Percentiles rank a stretch among this genome's conserved stretches.
These are phyloP conservation scores for Acacia melanoxylon DNA, from an alignment of 306 rosid genomes.

Conservation along the genomic window DNA sequence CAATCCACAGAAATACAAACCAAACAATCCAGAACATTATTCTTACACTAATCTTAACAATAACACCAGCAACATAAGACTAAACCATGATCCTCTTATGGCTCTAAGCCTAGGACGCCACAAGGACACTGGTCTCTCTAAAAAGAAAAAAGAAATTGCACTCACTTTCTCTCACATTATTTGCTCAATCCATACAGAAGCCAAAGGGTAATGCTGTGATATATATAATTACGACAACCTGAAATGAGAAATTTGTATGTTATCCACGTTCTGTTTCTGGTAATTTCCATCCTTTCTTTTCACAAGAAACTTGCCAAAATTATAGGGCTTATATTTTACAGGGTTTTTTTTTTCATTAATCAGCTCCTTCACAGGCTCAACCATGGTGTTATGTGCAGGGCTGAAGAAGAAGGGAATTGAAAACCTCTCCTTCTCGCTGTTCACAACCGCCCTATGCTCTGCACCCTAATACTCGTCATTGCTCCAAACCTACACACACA, in stretches of 20 bases:
- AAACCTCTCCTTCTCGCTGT: constrained; percentile 50
- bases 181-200: neutral
- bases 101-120: too few species aligned
- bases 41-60: too few species aligned
- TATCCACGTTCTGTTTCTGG: constrained; percentile 50
- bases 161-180: too few species aligned
- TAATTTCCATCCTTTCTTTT: constrained; percentile 42
- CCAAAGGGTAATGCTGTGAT: neutral
- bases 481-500: constrained; percentile 33
- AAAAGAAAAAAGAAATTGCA: too few species aligned
- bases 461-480: constrained; percentile 30
- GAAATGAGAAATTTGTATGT: constrained; percentile 48
- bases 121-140: too few species aligned
- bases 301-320: constrained; percentile 53
- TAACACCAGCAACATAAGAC: too few species aligned
- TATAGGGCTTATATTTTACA: constrained; percentile 47
- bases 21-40: too few species aligned
- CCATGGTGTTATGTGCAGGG: constrained; percentile 60
- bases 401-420: constrained; percentile 51
- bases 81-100: too few species aligned
- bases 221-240: neutral
- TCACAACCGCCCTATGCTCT: constrained; percentile 36
- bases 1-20: too few species aligned
- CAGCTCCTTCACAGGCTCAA: constrained; percentile 50
- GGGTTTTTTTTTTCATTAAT: constrained; percentile 43